phyloP scores from a whole-genome alignment of 306 rosid genomes.

The Corylus heterophylla region DNA sequence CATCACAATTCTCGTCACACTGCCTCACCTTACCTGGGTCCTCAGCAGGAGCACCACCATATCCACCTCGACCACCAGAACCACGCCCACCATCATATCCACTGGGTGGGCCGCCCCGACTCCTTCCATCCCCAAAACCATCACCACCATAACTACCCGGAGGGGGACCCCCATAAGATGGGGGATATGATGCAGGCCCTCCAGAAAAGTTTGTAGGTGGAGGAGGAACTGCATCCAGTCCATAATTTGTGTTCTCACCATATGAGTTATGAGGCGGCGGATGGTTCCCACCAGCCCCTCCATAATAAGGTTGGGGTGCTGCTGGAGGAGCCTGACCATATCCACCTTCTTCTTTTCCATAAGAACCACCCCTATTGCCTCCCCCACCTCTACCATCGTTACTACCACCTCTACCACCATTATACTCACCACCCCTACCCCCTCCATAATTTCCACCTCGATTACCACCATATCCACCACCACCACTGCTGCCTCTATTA shows the following conservation, averaged over 20 bases:
- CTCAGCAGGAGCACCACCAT: constrained; percentile 65
- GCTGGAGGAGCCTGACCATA: constrained; percentile 74
- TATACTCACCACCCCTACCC: constrained; percentile 33
- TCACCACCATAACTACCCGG: constrained; percentile 66
- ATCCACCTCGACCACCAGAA: constrained; percentile 71
- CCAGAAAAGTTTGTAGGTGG: constrained; percentile 89
- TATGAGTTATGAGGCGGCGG: constrained; percentile 53
- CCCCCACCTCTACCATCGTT: constrained; percentile 62
- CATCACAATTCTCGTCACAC: constrained; percentile 86
- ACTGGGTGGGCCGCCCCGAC: constrained; percentile 59
- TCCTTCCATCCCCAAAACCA: constrained; percentile 47
- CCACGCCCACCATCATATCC: constrained; percentile 57
- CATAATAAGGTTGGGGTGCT: constrained; percentile 53
- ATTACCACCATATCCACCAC: constrained; percentile 46
- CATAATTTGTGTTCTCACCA: constrained; percentile 64
- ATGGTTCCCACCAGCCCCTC: constrained; percentile 59
- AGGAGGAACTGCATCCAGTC: constrained; percentile 93
- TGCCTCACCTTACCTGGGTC: constrained; percentile 81
- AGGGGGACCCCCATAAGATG: constrained; percentile 75
- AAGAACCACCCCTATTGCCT: constrained; percentile 71
- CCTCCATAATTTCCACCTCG: constrained; percentile 32
- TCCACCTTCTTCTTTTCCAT: constrained; percentile 80
- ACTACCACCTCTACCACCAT: constrained; percentile 34
- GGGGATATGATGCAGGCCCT: constrained; percentile 80
- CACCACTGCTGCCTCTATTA: constrained; percentile 60